Percentiles rank a stretch among this genome's conserved stretches.
Conservation (phyloP, 106 monocot species). For the Chionographis japonica region DNA sequence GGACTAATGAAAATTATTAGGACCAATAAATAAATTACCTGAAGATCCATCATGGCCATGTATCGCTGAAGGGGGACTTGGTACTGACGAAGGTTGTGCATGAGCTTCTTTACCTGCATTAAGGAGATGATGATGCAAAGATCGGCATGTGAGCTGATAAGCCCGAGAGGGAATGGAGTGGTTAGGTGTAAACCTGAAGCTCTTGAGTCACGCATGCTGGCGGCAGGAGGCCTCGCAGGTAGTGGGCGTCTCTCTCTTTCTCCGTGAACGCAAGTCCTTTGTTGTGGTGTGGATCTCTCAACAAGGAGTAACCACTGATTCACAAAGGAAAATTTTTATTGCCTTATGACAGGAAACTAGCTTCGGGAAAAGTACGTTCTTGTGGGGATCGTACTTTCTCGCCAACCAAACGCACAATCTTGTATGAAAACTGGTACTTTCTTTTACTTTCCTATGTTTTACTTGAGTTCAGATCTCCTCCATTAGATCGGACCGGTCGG, state of each 20-base stretch:
- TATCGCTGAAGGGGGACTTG: conserved; percentile 73
- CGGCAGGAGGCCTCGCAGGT: conserved; percentile 70
- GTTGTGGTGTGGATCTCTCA: conserved; percentile 83
- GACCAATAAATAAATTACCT: conserved; percentile 20
- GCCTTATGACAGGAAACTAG: no score
- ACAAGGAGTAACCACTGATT: conserved; percentile 57
- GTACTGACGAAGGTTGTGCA: conserved; percentile 74
- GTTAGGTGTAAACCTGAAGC: conserved; percentile 42
- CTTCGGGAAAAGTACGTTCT: no score
- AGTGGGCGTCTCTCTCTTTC: conserved; percentile 77
- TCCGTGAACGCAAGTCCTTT: conserved; percentile 81
- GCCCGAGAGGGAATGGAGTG: not conserved
- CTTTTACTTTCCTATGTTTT: no score
- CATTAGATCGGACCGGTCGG: no score
- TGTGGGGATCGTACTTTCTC: no score
- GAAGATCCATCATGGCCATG: conserved; percentile 82
- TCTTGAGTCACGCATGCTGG: conserved; percentile 49
- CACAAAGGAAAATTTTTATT: not conserved
- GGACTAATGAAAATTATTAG: not conserved
- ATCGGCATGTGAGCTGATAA: not conserved
- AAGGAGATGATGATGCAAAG: not conserved
- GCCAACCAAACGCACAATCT: no score
- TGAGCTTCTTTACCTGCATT: conserved; percentile 60
- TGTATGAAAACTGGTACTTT: no score
- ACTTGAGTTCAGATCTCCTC: no score